Conservation (phyloP, 176 grass and related monocot species). For the Pontederia crassipes region DNA sequence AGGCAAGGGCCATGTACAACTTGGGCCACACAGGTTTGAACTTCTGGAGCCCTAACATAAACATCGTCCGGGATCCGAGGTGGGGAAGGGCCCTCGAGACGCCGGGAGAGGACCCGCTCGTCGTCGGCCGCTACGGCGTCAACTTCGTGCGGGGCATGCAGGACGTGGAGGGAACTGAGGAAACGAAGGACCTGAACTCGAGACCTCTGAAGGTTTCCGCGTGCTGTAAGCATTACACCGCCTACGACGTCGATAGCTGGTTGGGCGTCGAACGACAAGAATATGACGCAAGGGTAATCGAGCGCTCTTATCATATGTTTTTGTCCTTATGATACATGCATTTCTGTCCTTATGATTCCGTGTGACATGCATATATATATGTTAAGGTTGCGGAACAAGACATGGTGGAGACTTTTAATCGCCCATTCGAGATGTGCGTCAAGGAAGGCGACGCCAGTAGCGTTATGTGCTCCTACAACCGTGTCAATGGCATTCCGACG, state of each 20-base stretch:
- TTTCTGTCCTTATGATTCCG: too few relatives aligned
- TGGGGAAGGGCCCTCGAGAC: constrained; percentile 4
- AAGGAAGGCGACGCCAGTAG: constrained; percentile 6
- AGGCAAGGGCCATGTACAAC: constrained; percentile 1
- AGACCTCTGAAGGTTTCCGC: neutral
- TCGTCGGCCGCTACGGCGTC: neutral
- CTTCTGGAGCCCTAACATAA: constrained; percentile 6
- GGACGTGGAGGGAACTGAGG: neutral
- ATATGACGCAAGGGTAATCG: neutral
- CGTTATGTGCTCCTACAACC: constrained; percentile 5
- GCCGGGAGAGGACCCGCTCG: constrained; percentile 1
- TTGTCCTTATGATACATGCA: too few relatives aligned
- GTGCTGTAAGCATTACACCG: constrained; percentile 3
- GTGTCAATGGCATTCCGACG: neutral
- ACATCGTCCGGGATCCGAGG: neutral
- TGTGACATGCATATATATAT: too few relatives aligned
- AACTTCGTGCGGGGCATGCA: constrained; percentile 6
- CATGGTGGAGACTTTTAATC: constrained; percentile 3
- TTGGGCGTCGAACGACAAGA: neutral
- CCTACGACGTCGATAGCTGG: constrained; percentile 5
- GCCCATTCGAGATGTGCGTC: constrained; percentile 4
- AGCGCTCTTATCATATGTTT: too few relatives aligned
- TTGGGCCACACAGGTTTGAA: neutral
- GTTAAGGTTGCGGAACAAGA: neutral
- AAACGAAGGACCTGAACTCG: neutral